Evolutionary conservation across 371 early-diverging fungal genomes (phyloP), one percentile per base, ranked within the genome.

Genomic region (Quaeritorhiza haematococci): DNA sequence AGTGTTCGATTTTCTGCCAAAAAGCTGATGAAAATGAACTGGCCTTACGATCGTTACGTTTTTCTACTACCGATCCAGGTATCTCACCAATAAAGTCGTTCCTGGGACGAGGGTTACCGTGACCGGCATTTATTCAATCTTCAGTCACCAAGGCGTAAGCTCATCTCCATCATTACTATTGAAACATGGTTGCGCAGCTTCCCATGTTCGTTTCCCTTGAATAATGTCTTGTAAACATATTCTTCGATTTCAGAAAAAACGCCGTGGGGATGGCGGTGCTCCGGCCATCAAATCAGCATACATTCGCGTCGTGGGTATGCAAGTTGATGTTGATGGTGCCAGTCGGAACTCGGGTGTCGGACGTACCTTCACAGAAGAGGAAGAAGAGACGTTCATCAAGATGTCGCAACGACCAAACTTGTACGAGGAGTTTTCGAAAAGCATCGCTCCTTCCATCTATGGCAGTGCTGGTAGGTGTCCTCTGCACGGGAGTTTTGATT

Each of bases 381-480:
- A 98, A 64, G 96, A 97, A 69, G 90, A 89, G 59, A 90, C 90
- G 61, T 93, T 86, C 58, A 79, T 89, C 45, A 78, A 81, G 49
- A 84, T 97, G 81, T 84, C 93, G n/a, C 88, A 92, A 43, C 67
- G 86, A 35, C 90, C 92, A 3, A 83, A 89, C 64, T 77, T 98
- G 24, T 93, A 96, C 67, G 84, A 93, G 42, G 86, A 83, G 57
- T 93, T 98, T 64, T 73, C 91, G 38, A 80, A 73, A 58, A 93
- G 93, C 70, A 91, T 98, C 56, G 98, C 97, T 8, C 98, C 98
- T n/a, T 88, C 91, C 29, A 96, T 98, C 68, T 96, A 86, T 63
- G 98, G 98, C 48, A 89, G 90, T 69, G 78, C 71, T 33, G 90
- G 87, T 84, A 71, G 28, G 24, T 53, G 13, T 19, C 19, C 2